Evolutionary conservation across 2,329 filamentous ascomycete genomes (phyloP).

Genomic region (Chaetomium sp.): DNA sequence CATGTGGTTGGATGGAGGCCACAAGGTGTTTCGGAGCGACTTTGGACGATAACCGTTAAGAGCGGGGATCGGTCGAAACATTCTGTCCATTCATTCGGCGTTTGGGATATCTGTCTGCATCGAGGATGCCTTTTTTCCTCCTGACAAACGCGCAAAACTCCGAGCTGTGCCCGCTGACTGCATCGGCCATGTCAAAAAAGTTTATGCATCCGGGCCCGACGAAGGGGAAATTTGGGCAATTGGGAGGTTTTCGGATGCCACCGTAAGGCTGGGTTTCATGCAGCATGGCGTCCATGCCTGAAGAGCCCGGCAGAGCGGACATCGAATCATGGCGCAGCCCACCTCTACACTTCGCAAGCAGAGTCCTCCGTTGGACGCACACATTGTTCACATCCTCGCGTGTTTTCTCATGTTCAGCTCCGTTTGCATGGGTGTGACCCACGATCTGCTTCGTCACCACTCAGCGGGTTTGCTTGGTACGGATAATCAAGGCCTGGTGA

Average conservation of each 20-base stretch:
- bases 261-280: conserved; percentile 9
- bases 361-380: no score
- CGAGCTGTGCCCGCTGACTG: conserved; percentile 15
- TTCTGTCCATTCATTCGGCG: not conserved
- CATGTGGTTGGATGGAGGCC: no score
- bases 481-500: no score
- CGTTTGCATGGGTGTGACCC: no score
- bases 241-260: not conserved
- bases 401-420: no score
- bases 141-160: not conserved
- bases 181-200: not conserved
- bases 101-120: no score
- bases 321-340: conserved; percentile 1
- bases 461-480: no score
- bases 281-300: not conserved
- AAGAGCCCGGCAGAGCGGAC: conserved; percentile 4
- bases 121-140: no score
- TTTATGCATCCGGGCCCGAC: not conserved
- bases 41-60: not conserved
- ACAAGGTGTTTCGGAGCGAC: no score
- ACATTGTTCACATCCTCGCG: no score
- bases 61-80: not conserved
- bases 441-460: no score
- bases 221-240: not conserved
- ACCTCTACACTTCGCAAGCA: not conserved